Conservation (phyloP, 768 basidiomycete genomes). For the Hericium alpestre region DNA sequence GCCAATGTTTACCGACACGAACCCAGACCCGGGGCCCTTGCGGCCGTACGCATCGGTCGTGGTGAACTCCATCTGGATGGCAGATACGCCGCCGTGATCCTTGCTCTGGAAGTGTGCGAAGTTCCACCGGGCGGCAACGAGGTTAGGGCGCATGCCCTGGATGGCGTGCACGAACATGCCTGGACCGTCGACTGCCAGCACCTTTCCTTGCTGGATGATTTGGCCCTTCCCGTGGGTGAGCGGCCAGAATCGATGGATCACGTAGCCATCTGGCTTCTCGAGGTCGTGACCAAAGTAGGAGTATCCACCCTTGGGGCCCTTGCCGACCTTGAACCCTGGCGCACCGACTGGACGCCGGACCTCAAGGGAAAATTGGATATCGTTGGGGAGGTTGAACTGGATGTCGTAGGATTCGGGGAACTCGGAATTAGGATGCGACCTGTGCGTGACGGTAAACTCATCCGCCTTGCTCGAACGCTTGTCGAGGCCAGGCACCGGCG, state of each 20-base stretch:
- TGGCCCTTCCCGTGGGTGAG: conserved; percentile 51
- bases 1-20: conserved; percentile 79
- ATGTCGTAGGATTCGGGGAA: conserved; percentile 71
- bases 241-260: conserved; percentile 90
- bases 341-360: conserved; percentile 56
- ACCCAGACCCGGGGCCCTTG: conserved; percentile 70
- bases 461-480: conserved; percentile 82
- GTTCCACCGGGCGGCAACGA: conserved; percentile 90
- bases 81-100: conserved; percentile 64
- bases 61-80: conserved; percentile 93
- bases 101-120: conserved; percentile 84
- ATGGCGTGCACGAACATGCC: conserved; percentile 94
- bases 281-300: conserved; percentile 75
- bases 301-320: conserved; percentile 78
- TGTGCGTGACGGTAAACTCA: conserved; percentile 70
- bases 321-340: conserved; percentile 87
- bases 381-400: conserved; percentile 65
- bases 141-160: conserved; percentile 95
- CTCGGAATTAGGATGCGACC: conserved; percentile 43
- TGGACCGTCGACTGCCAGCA: conserved; percentile 42
- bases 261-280: conserved; percentile 69
- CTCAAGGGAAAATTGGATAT: conserved; percentile 72
- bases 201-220: conserved; percentile 56
- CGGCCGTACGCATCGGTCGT: conserved; percentile 73
- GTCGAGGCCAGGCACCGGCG: conserved; percentile 67